Base-by-base conservation (phyloP, 495 filamentous ascomycete genomes). In the Talaromyces proteolyticus region DNA sequence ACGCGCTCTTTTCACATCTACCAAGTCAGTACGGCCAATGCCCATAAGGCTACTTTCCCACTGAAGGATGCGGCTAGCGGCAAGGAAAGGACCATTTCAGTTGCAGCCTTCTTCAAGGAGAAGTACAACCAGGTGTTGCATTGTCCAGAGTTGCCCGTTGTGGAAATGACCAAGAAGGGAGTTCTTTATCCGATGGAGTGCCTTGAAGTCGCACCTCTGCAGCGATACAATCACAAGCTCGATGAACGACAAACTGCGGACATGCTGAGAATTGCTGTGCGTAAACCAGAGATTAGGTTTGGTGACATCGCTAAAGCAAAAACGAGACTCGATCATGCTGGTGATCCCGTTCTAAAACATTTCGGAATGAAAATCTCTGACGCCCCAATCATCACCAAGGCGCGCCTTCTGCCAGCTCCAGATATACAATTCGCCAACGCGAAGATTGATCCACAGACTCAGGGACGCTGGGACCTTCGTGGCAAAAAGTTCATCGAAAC, bases 231-330 rank as follows among this genome's bases (percentile, higher is more conserved):
- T 1, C 88, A 70, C 69, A 96, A 95, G 73, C 69, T 96, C 2
- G 80, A 80, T 52, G 79, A 87, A 16, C 57, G 52, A 1, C 63
- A 77, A 74, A 93, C 90, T 0, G 62, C 77, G 0, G 59, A 78
- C 7, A 96, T 98, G 92, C 95, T 98, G 67, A 89, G 85, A 60
- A 89, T 88, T 62, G 89, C 91, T 2, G 82, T 81, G 4, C 73
- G 73, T 21, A 75, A 80, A 2, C 93, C 93, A 0, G 38, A 53
- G 0, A 57, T 81, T 21, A 88, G 92, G 17, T 73, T 79, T 57
- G 45, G 56, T 0, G 73, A 83, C 12, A 86, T 96, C 46, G 53
- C 75, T 24, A 62, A 76, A n/a, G 85, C 84, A 18, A 76, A 94
- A 17, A 53, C 63, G 0, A 74, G 84, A 53, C 74, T 96, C 0